Percentiles rank a stretch among this genome's conserved stretches.
These are phyloP conservation scores for Globisporangium emineosum DNA, from an alignment of 352 stramenopile genomes.

Conservation along the genomic window DNA sequence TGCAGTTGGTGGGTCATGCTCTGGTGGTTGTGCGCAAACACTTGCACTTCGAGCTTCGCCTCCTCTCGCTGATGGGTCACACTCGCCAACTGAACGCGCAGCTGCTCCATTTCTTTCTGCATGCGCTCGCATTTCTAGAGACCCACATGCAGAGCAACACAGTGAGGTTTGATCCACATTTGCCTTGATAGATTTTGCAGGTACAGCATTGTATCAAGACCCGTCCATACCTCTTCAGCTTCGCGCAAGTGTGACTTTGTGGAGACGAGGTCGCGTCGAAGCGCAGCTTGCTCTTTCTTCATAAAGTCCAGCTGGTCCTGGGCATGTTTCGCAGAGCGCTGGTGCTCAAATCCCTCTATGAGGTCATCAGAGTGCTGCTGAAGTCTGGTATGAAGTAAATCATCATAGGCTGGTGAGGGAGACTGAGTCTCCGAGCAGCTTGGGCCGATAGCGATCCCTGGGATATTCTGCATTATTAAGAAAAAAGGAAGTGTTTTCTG, in stretches of 20 bases:
- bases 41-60: slow-evolving; percentile 48
- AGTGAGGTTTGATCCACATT: background rate
- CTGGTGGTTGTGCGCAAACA: slow-evolving; percentile 64
- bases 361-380: slow-evolving; percentile 28
- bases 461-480: background rate
- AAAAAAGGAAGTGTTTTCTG: background rate
- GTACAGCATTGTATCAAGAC: background rate
- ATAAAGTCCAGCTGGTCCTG: slow-evolving; percentile 68
- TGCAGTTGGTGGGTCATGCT: slow-evolving; percentile 70
- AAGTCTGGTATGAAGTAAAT: slow-evolving; percentile 23
- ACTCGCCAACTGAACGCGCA: slow-evolving; percentile 34
- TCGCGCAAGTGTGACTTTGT: slow-evolving; percentile 48
- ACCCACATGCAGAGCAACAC: background rate
- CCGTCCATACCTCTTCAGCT: slow-evolving; percentile 32
- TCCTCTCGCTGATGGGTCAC: slow-evolving; percentile 49
- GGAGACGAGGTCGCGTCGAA: slow-evolving; percentile 40
- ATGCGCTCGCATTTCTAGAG: slow-evolving; percentile 23
- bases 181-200: background rate
- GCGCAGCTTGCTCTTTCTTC: slow-evolving; percentile 49
- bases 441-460: slow-evolving; percentile 1
- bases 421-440: background rate
- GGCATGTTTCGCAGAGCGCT: slow-evolving; percentile 40
- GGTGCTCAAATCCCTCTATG: slow-evolving; percentile 25
- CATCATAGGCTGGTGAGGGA: background rate
- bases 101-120: slow-evolving; percentile 24